These are phyloP conservation scores for Salix udensis DNA, from an alignment of 345 rosid genomes.

Conservation along the genomic window DNA sequence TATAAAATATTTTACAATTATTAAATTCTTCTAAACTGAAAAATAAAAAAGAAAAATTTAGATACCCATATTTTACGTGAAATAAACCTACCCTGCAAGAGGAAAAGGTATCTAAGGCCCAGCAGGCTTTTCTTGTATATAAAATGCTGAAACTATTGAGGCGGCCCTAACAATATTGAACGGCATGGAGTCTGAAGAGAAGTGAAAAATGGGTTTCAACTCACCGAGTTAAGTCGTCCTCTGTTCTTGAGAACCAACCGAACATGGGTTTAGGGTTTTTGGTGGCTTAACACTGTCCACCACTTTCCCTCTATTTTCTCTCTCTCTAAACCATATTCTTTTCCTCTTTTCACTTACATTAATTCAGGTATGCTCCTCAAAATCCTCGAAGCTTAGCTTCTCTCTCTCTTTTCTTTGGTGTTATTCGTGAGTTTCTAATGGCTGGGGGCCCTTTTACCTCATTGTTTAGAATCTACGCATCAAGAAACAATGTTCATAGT, in stretches of 20 bases:
- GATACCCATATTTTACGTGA: no score
- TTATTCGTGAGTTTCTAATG: conserved; percentile 26
- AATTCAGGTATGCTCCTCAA: background rate
- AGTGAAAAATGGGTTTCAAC: background rate
- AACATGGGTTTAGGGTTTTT: conserved; percentile 22
- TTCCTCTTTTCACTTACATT: background rate
- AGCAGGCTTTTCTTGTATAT: no score
- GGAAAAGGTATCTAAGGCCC: no score
- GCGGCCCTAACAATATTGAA: no score
- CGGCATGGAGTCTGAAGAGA: no score
- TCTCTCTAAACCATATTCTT: background rate
- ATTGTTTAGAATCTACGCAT: conserved; percentile 43
- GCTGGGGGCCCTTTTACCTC: conserved; percentile 45
- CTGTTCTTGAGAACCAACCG: background rate
- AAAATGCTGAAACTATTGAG: no score
- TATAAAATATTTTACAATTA: no score
- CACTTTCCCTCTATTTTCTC: conserved; percentile 8
- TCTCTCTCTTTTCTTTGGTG: background rate
- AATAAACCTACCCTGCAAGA: no score
- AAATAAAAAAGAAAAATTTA: no score
- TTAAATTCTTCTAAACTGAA: no score
- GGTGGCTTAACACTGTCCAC: conserved; percentile 10
- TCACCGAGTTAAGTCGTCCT: background rate
- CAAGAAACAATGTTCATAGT: conserved; percentile 30
- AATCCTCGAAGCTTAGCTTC: background rate